phyloP scores from a whole-genome alignment of 169 alveolate species.

The Babesia bovis region DNA sequence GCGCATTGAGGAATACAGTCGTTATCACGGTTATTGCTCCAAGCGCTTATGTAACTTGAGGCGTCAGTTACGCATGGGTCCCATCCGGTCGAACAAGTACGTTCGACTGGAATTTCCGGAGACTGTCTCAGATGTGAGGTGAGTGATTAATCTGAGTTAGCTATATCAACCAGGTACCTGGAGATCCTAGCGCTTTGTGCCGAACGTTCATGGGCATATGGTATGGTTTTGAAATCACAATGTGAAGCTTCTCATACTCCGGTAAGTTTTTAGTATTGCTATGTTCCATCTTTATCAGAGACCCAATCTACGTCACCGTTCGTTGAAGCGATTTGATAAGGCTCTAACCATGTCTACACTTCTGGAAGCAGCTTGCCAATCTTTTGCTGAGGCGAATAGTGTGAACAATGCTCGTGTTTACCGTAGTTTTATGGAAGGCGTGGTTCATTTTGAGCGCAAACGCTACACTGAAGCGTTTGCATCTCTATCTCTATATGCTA shows the following conservation, averaged over 20 bases:
- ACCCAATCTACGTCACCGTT: conserved; percentile 46
- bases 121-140: conserved; percentile 47
- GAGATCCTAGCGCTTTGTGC: conserved; percentile 51
- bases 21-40: conserved; percentile 59
- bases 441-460: conserved; percentile 48
- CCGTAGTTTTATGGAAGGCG: conserved; percentile 59
- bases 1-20: conserved; percentile 56
- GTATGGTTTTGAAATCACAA: conserved; percentile 63
- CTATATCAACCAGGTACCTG: conserved; percentile 42
- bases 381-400: conserved; percentile 48
- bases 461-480: conserved; percentile 41
- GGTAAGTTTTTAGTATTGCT: neutral
- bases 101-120: conserved; percentile 53
- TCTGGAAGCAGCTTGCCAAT: conserved; percentile 30
- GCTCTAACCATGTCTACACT: conserved; percentile 32
- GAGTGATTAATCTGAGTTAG: neutral
- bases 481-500: conserved; percentile 42
- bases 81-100: conserved; percentile 30
- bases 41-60: conserved; percentile 46
- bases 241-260: conserved; percentile 48
- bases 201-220: conserved; percentile 61
- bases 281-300: neutral
- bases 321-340: conserved; percentile 46
- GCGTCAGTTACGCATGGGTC: conserved; percentile 30
- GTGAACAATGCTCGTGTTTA: conserved; percentile 57